Evolutionary conservation across 2,329 filamentous ascomycete species (phyloP).

Genomic region (Lecanoromycetidae sp.): DNA sequence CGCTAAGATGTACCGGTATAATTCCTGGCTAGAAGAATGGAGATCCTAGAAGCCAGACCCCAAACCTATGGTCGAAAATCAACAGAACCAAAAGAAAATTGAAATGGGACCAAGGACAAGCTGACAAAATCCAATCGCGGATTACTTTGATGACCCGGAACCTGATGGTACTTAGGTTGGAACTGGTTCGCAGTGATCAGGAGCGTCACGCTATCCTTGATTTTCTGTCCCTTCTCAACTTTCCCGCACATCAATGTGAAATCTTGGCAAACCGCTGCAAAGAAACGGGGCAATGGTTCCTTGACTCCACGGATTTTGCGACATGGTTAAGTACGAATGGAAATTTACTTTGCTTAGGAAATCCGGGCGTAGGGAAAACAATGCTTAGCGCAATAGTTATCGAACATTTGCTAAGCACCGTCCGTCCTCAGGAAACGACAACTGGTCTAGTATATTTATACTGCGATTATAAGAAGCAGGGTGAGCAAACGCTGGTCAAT

Average conservation of each 20-base stretch:
- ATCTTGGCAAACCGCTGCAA: conserved; percentile 26
- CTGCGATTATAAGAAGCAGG: not conserved
- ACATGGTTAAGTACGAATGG: conserved; percentile 23
- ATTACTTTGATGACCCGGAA: not conserved
- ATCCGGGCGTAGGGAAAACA: conserved; percentile 40
- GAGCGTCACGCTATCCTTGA: conserved; percentile 20
- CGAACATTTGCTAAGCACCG: not conserved
- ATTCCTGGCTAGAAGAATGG: not conserved
- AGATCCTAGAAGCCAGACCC: not conserved
- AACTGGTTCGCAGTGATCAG: not conserved
- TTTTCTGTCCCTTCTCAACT: conserved; percentile 32
- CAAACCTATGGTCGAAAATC: not conserved
- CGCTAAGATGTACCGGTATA: no score
- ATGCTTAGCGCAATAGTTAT: conserved; percentile 26
- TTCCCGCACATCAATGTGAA: conserved; percentile 30
- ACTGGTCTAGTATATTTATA: not conserved
- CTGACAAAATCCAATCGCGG: not conserved
- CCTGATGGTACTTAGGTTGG: not conserved
- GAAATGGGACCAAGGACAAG: not conserved
- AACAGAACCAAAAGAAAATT: not conserved
- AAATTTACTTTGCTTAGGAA: conserved; percentile 35
- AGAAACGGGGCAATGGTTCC: conserved; percentile 37
- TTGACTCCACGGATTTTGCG: conserved; percentile 28
- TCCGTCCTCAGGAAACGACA: not conserved
- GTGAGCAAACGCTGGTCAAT: not conserved